phyloP scores from a whole-genome alignment of 129 eudicot genomes.

The Lactuca sativa region DNA sequence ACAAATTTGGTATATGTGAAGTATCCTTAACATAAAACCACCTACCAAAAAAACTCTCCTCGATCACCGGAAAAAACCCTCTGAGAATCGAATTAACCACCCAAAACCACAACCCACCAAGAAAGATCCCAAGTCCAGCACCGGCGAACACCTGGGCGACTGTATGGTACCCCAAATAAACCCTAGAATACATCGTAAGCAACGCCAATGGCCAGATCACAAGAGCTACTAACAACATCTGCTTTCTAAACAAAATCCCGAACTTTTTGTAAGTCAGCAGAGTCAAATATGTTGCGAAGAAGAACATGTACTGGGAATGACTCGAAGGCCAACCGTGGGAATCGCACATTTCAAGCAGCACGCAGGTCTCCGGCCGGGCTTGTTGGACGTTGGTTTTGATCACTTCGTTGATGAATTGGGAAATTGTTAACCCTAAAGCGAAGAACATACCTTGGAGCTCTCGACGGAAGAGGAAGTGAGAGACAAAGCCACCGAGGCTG shows the following conservation, averaged over 20 bases:
- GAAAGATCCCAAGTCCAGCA: slow-evolving; percentile 53
- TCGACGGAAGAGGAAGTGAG: slow-evolving; percentile 83
- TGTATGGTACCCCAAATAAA: slow-evolving; percentile 89
- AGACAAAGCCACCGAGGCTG: slow-evolving; percentile 73
- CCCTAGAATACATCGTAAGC: slow-evolving; percentile 77
- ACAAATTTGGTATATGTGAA: slow-evolving; percentile 72
- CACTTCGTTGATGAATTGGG: slow-evolving; percentile 65
- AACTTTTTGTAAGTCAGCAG: slow-evolving; percentile 40
- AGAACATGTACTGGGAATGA: slow-evolving; percentile 91
- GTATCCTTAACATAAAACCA: slow-evolving; percentile 77
- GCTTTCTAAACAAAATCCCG: slow-evolving; percentile 46
- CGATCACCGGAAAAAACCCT: slow-evolving; percentile 51
- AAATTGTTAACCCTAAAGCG: slow-evolving; percentile 57
- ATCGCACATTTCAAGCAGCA: slow-evolving; percentile 71
- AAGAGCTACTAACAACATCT: slow-evolving; percentile 38
- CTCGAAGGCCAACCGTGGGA: slow-evolving; percentile 97
- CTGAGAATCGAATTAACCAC: slow-evolving; percentile 53
- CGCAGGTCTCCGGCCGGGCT: slow-evolving; percentile 84
- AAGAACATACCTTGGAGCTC: slow-evolving; percentile 80
- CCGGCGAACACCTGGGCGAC: slow-evolving; percentile 87
- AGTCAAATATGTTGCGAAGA: slow-evolving; percentile 66
- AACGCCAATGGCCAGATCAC: slow-evolving; percentile 72
- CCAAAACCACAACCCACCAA: slow-evolving; percentile 74
- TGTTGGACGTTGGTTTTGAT: slow-evolving; percentile 58
- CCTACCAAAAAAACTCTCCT: slow-evolving; percentile 74